A percentile compares a stretch with the other conserved stretches of the same genome.
Conservation (phyloP, 2,329 filamentous ascomycete genomes). For the Pseudogymnoascus sp. region DNA sequence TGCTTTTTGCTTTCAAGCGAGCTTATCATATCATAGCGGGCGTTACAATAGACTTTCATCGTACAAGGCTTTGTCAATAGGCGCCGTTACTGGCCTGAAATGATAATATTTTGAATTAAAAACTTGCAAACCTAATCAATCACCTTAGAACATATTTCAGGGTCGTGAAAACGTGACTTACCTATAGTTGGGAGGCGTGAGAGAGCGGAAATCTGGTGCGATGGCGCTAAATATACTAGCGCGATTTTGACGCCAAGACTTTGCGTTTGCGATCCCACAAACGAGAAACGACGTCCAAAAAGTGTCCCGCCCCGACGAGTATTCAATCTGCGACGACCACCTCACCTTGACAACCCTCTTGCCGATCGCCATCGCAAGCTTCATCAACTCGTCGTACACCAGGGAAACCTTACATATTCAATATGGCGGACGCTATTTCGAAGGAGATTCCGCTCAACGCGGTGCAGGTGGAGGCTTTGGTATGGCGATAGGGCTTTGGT, state of each 20-base stretch:
- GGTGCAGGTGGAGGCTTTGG: constrained; percentile 91
- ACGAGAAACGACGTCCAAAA: constrained; percentile 6
- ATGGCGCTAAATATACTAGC: constrained; percentile 8
- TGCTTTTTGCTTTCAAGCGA: constrained; percentile 3
- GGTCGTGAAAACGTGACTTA: background rate
- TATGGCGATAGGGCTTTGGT: constrained; percentile 41
- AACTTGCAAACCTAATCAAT: background rate
- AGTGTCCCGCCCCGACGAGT: constrained; percentile 7
- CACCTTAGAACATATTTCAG: background rate
- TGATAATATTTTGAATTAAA: background rate
- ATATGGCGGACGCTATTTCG: constrained; percentile 45
- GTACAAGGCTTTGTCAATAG: background rate
- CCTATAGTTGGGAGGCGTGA: background rate
- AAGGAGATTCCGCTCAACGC: constrained; percentile 70
- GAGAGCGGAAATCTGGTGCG: background rate
- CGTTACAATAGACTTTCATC: background rate
- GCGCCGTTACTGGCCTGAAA: background rate
- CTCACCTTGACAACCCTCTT: background rate
- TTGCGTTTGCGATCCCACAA: constrained; percentile 7
- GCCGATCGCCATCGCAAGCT: background rate
- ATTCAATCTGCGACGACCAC: constrained; percentile 7
- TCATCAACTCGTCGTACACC: constrained; percentile 3
- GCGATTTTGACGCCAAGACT: constrained; percentile 8
- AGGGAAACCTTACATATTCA: constrained; percentile 21
- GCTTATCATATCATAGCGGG: constrained; percentile 5